Evolutionary conservation across 2,329 filamentous ascomycete species (phyloP), one percentile per base, ranked within the genome.

Genomic region (Chlorencoelia australis): DNA sequence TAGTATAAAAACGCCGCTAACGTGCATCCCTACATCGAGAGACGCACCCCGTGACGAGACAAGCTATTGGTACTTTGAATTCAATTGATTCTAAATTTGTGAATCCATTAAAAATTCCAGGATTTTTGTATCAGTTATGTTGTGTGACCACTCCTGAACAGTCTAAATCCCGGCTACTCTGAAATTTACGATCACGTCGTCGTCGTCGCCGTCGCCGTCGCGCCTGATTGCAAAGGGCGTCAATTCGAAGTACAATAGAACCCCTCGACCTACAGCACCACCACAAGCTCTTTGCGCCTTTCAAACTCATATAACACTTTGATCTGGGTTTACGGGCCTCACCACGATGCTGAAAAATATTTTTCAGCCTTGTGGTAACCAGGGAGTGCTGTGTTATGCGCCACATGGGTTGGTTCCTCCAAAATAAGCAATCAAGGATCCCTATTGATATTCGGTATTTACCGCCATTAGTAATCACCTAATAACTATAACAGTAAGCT

Each of bases 71-170:
- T 33, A 33, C 31, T 33, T 24, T 33, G 16, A 2, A 33, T 22
- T 33, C 21, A 33, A 33, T 11, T 24, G 21, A 17, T 5, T 33
- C 20, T 33, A 11, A 25, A 8, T 33, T 3, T 33, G 31, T 25
- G 31, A 33, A 33, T 17, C 3, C 17, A 24, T 33, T 18, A 25
- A 33, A 33, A 33, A 17, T 33, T 24, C 2, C 3, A 11, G 31
- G 65, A 42, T 25, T 38, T 42, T 38, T 35, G 18, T 45, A 18
- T 43, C 14, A 41, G 35, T 39, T 30, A 34, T 40, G 30, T 46
- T 44, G 27, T 44, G 29, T 44, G 32, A 43, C 32, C 28, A 35
- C 33, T 42, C 27, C 21, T 32, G 15, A 44, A 44, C 33, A 44
- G 20, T 40, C 29, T 10, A 40, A 42, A 40, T 33, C 27, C 30